Conservation (phyloP, 306 rosid species). For the Arachis stenosperma region DNA sequence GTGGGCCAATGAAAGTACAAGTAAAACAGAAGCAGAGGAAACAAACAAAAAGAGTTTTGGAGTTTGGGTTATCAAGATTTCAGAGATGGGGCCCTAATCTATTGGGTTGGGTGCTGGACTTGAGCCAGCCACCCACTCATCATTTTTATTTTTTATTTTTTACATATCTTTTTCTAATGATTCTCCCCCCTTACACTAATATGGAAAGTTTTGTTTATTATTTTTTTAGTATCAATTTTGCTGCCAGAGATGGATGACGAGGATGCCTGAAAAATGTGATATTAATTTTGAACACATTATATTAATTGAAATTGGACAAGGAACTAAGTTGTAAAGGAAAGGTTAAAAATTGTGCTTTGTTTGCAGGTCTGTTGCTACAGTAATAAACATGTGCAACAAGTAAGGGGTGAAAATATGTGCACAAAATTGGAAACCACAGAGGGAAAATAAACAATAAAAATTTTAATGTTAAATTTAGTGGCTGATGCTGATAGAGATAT, state of each 20-base stretch:
- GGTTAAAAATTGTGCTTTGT: conserved; percentile 28
- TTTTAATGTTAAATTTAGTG: background rate
- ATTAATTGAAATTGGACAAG: conserved; percentile 41
- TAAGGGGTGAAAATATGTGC: conserved; percentile 19
- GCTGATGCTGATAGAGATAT: conserved; percentile 38
- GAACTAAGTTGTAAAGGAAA: conserved; percentile 25
- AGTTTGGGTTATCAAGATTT: conserved; percentile 47
- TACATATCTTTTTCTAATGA: conserved; percentile 30
- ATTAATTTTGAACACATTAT: no score
- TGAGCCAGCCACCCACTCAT: conserved; percentile 38
- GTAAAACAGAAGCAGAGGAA: conserved; percentile 41
- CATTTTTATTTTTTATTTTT: background rate
- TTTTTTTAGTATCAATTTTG: conserved; percentile 36
- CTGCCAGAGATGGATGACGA: conserved; percentile 24
- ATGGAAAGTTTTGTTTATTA: conserved; percentile 17
- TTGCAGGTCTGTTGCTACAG: conserved; percentile 22
- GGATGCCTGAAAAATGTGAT: conserved; percentile 38
- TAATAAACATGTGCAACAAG: background rate
- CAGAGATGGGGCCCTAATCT: conserved; percentile 54
- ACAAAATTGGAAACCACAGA: background rate
- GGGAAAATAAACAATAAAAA: background rate
- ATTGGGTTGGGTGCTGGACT: conserved; percentile 41
- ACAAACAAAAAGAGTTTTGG: conserved; percentile 54
- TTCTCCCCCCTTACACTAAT: conserved; percentile 28
- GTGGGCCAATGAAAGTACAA: conserved; percentile 58